Conservation (phyloP, 2,329 filamentous ascomycete genomes). For the Diplodia intermedia region DNA sequence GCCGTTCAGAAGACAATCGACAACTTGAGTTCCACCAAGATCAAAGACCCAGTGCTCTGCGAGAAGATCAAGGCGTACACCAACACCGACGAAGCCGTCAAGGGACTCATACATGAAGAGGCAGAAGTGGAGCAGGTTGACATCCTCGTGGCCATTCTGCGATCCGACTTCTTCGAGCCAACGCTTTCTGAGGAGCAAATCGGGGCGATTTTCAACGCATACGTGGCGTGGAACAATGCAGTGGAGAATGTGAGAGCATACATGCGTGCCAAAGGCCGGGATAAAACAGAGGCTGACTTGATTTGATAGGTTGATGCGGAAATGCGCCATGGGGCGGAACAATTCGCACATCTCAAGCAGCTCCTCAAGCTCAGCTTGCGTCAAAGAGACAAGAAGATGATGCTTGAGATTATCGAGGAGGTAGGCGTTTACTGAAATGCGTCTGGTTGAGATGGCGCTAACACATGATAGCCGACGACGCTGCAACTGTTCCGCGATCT, state of each 20-base stretch:
- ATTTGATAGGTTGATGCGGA: constrained; percentile 72
- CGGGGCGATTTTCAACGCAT: constrained; percentile 87
- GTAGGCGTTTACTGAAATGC: constrained; percentile 41
- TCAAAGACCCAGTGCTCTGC: constrained; percentile 80
- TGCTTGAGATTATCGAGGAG: constrained; percentile 93
- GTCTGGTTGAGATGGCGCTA: constrained; percentile 18
- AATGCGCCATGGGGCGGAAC: constrained; percentile 84
- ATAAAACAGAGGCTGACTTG: background rate
- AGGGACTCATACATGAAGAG: constrained; percentile 75
- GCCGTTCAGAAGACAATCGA: constrained; percentile 89
- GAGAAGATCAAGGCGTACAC: constrained; percentile 83
- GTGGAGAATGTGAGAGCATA: constrained; percentile 72
- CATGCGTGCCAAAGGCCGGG: background rate
- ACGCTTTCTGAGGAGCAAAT: constrained; percentile 77
- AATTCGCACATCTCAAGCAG: constrained; percentile 95
- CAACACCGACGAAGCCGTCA: constrained; percentile 75
- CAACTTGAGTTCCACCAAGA: constrained; percentile 70
- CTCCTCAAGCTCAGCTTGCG: constrained; percentile 89
- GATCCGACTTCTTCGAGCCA: constrained; percentile 77
- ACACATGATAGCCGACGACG: constrained; percentile 71
- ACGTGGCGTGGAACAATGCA: constrained; percentile 93
- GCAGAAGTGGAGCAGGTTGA: constrained; percentile 78
- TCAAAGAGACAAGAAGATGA: constrained; percentile 95
- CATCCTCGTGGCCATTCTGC: constrained; percentile 81
- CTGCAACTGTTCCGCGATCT: constrained; percentile 94